phyloP scores from a whole-genome alignment of 768 basidiomycete species.

The Lactarius vividus region DNA sequence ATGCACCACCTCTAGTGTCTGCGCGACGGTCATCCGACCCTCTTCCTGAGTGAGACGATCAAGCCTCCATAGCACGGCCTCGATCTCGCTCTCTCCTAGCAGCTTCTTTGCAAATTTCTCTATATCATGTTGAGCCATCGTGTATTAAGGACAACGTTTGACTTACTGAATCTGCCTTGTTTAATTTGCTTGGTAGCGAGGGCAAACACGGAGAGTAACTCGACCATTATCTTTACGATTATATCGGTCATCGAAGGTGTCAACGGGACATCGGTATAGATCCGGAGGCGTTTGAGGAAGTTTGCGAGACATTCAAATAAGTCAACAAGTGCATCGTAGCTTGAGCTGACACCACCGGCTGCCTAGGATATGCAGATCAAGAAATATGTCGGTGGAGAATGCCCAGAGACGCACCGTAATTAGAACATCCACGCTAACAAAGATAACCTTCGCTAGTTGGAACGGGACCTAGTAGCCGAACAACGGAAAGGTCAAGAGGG shows the following conservation, averaged over 20 bases:
- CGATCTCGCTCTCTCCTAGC: conserved; percentile 10
- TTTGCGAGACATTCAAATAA: conserved; percentile 8
- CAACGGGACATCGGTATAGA: not conserved
- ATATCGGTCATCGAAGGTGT: not conserved
- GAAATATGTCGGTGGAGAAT: no score
- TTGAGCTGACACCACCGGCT: not conserved
- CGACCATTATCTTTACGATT: not conserved
- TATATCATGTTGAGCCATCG: not conserved
- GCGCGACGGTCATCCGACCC: not conserved
- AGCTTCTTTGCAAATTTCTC: conserved; percentile 9
- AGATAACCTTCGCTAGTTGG: not conserved
- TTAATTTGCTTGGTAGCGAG: conserved; percentile 11
- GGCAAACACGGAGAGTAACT: conserved; percentile 1
- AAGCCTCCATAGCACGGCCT: not conserved
- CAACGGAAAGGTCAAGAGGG: no score
- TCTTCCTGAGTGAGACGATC: conserved; percentile 8
- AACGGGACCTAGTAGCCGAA: not conserved
- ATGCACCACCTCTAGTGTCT: conserved; percentile 3
- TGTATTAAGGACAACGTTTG: no score
- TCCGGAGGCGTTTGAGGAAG: conserved; percentile 5
- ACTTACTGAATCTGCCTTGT: conserved; percentile 8
- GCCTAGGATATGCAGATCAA: not conserved
- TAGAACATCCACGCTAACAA: conserved; percentile 5
- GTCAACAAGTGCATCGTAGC: not conserved
- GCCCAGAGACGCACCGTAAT: not conserved